Evolutionary conservation across 2,329 filamentous ascomycete species (phyloP), one percentile per base, ranked within the genome.

Genomic region (Thielaviopsis populi): DNA sequence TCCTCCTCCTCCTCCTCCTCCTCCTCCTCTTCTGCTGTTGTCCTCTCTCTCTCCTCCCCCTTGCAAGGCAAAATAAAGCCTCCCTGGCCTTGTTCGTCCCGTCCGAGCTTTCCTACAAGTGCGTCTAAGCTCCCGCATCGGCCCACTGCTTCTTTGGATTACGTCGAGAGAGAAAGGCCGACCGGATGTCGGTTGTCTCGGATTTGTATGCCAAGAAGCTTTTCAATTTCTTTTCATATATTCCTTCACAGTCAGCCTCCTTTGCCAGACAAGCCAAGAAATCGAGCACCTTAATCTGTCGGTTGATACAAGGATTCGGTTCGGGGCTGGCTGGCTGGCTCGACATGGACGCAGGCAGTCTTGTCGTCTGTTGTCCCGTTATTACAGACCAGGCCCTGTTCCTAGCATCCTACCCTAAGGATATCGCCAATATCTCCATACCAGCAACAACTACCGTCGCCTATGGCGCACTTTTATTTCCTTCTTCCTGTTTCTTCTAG

Each of bases 161-260:
- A 15, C 24, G 53, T 33, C 13, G 53, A 37, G 37, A 37, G 17
- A 37, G 53, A 15, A 30, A 56, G 37, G 6, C n/a, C 17, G 27
- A 37, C 4, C 53, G 17, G 11, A 27, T 3, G 53, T 56, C 53
- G 15, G 27, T 10, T 8, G 24, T 56, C 15, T 56, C 53, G 24
- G 27, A 56, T n/a, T 37, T 33, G 15, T 33, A 37, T 56, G 53
- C 53, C 53, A 56, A 56, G 53, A 17, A 8, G 27, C 15, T 56
- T 11, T n/a, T 56, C 53, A 56, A 56, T 56, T 33, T 56, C 27
- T 27, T 27, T 56, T 56, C 53, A 56, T 56, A 37, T 56, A n/a
- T n/a, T 56, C 53, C 53, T 56, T 56, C 53, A 7, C 30, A n/a
- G 4, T 17, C 22, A 37, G 17, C 53, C 3, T 37, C 30, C 24